phyloP scores from a whole-genome alignment of 306 rosid species.

The Trifolium pratense region DNA sequence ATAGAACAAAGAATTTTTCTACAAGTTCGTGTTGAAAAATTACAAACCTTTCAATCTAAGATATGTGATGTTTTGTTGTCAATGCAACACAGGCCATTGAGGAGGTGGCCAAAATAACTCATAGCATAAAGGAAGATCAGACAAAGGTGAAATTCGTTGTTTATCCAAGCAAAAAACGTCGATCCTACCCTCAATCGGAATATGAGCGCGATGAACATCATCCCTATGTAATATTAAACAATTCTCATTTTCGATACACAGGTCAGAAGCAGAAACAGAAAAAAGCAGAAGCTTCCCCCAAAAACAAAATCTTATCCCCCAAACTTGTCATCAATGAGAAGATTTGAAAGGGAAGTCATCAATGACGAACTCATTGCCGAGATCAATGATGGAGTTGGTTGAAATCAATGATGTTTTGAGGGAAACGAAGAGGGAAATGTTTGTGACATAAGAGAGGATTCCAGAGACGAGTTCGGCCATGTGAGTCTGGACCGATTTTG shows the following conservation, averaged over 20 bases:
- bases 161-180: too few relatives aligned
- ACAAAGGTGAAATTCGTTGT: too few relatives aligned
- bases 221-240: constrained; percentile 59
- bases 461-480: not conserved
- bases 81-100: too few relatives aligned
- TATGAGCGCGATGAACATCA: constrained; percentile 34
- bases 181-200: not conserved
- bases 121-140: too few relatives aligned
- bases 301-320: constrained; percentile 67
- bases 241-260: constrained; percentile 56
- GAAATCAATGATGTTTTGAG: constrained; percentile 52
- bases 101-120: too few relatives aligned
- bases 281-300: constrained; percentile 80
- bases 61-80: too few relatives aligned
- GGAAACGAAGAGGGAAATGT: constrained; percentile 42
- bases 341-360: too few relatives aligned
- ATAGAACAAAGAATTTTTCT: too few relatives aligned
- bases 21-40: too few relatives aligned
- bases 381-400: constrained; percentile 42
- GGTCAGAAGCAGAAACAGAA: constrained; percentile 55
- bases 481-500: constrained; percentile 22
- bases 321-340: too few relatives aligned
- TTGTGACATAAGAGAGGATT: constrained; percentile 8
- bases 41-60: too few relatives aligned
- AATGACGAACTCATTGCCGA: constrained; percentile 65